Percentiles rank a stretch among this genome's conserved stretches.
phyloP scores from a whole-genome alignment of 352 stramenopile species.

The Globisporangium heterothallicum region DNA sequence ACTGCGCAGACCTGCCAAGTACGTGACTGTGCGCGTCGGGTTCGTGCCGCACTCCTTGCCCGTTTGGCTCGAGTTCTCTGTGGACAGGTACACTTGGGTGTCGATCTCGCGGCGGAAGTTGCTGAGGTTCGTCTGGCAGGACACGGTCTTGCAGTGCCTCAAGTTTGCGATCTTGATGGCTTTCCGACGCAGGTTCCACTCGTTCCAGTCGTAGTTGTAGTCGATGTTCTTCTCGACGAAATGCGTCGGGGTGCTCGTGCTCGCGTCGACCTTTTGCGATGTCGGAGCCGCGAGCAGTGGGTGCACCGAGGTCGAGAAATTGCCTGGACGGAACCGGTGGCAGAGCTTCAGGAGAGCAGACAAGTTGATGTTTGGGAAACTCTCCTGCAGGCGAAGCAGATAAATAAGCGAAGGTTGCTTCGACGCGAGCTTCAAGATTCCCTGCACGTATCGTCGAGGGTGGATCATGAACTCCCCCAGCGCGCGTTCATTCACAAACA shows the following conservation, averaged over 20 bases:
- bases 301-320: constrained; percentile 35
- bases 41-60: constrained; percentile 78
- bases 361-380: constrained; percentile 75
- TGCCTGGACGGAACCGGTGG: constrained; percentile 30
- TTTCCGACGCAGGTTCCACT: constrained; percentile 88
- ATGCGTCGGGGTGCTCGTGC: constrained; percentile 87
- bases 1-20: constrained; percentile 61
- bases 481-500: constrained; percentile 90
- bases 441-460: constrained; percentile 72
- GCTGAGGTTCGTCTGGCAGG: constrained; percentile 85
- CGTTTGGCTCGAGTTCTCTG: constrained; percentile 74
- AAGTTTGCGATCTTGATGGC: constrained; percentile 91
- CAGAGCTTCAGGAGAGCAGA: constrained; percentile 68
- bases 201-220: constrained; percentile 93
- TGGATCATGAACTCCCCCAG: constrained; percentile 86
- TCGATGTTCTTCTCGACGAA: constrained; percentile 92
- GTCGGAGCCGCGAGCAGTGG: constrained; percentile 42
- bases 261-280: constrained; percentile 78
- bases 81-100: constrained; percentile 83
- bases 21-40: constrained; percentile 69
- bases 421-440: constrained; percentile 62
- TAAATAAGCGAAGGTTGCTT: constrained; percentile 90
- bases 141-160: constrained; percentile 83
- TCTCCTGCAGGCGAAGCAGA: constrained; percentile 82
- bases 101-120: constrained; percentile 86